Percentiles rank a stretch among this genome's conserved stretches.
These are phyloP conservation scores for Fusarium duplospermum DNA, from an alignment of 2,329 filamentous ascomycete species.

Conservation along the genomic window DNA sequence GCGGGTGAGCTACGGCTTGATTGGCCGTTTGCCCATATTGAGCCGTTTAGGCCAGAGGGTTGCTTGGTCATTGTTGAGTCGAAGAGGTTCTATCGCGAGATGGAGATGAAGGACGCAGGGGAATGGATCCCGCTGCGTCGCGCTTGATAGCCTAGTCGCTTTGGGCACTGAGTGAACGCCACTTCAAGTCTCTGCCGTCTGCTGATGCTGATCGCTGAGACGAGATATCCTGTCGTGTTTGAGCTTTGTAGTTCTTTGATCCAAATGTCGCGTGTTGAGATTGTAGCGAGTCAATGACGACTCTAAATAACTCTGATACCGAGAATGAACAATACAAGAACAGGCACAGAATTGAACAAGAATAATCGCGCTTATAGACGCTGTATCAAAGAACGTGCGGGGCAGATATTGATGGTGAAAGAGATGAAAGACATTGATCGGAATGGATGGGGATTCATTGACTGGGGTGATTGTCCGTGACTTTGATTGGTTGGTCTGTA, in stretches of 20 bases:
- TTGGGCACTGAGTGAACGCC: not conserved
- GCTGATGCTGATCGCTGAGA: not conserved
- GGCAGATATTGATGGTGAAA: not conserved
- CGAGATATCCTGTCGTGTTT: not conserved
- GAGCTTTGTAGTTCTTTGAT: not conserved
- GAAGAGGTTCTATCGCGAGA: not conserved
- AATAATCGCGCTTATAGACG: not conserved
- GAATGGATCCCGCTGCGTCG: not conserved
- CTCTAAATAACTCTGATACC: not conserved
- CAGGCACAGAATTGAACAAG: not conserved
- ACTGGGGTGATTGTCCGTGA: not conserved
- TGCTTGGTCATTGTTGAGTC: slow-evolving; percentile 27
- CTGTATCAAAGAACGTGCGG: not conserved
- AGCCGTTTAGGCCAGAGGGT: slow-evolving; percentile 32
- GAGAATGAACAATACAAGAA: not conserved
- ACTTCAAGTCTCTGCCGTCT: not conserved
- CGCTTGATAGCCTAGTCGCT: not conserved
- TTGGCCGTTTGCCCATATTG: slow-evolving; percentile 42
- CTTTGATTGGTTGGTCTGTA: slow-evolving; percentile 13
- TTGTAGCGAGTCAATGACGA: not conserved
- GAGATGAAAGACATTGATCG: not conserved
- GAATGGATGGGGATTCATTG: not conserved
- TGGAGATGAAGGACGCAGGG: not conserved
- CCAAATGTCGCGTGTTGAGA: not conserved
- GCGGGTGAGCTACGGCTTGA: slow-evolving; percentile 7